These are phyloP conservation scores for Brassica incana DNA, from an alignment of 345 rosid species.

Conservation along the genomic window DNA sequence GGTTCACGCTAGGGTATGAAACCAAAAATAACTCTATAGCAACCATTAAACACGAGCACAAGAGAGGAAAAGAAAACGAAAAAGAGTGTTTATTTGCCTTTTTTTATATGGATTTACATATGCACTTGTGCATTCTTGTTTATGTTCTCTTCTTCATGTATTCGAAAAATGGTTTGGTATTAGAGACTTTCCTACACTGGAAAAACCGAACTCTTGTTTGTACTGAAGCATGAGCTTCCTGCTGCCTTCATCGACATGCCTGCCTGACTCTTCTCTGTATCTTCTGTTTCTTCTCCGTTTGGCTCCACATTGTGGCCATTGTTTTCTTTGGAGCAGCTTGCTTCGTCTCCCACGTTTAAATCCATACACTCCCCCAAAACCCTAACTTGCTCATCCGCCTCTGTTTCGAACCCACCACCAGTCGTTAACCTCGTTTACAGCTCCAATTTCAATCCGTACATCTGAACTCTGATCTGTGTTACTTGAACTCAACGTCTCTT, in stretches of 20 bases:
- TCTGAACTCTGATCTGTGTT: background rate
- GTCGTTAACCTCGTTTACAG: background rate
- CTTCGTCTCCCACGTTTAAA: constrained; percentile 23
- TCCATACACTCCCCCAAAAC: constrained; percentile 14
- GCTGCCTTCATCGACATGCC: constrained; percentile 11
- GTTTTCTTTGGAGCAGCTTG: constrained; percentile 23
- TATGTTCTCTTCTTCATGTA: background rate
- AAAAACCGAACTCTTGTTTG: constrained; percentile 32
- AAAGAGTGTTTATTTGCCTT: background rate
- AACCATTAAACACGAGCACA: background rate
- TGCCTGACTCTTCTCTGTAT: background rate
- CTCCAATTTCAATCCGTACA: constrained; percentile 3
- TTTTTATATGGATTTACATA: background rate
- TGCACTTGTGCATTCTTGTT: background rate
- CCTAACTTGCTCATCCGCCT: constrained; percentile 22
- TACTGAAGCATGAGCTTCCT: constrained; percentile 27
- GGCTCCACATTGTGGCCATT: background rate
- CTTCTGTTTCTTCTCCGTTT: constrained; percentile 13
- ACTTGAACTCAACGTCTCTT: constrained; percentile 28
- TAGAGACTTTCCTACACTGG: constrained; percentile 16
- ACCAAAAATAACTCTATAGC: too few relatives aligned
- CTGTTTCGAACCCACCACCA: constrained; percentile 29
- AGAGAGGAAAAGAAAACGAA: background rate
- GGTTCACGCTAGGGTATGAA: too few relatives aligned
- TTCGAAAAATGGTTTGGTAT: background rate